A percentile compares a stretch with the other conserved stretches of the same genome.
Evolutionary conservation across 768 basidiomycete species (phyloP).

Genomic region (Xerocomellus dryophilus): DNA sequence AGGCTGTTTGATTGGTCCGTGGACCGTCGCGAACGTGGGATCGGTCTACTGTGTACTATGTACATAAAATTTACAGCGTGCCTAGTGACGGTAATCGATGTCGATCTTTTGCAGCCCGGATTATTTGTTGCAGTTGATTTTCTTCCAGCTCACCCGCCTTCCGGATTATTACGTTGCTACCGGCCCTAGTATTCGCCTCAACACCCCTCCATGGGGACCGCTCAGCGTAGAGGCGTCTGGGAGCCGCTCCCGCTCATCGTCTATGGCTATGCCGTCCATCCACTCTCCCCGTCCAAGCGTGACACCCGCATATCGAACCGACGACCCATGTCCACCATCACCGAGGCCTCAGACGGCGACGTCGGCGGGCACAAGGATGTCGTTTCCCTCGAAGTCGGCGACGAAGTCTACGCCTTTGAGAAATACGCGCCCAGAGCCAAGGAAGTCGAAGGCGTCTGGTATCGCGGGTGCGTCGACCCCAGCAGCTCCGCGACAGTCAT

Average conservation of each 20-base stretch:
- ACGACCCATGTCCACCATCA: constrained; percentile 41
- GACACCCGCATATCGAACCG: constrained; percentile 60
- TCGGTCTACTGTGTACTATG: background rate
- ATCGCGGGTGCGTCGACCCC: constrained; percentile 73
- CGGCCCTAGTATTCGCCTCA: too few species aligned
- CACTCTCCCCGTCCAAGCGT: constrained; percentile 70
- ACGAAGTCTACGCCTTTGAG: constrained; percentile 97
- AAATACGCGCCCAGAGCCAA: constrained; percentile 73
- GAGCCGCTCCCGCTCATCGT: constrained; percentile 69
- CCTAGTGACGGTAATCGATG: too few species aligned
- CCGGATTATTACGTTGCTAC: background rate
- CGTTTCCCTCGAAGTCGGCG: constrained; percentile 88
- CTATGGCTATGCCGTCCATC: constrained; percentile 91
- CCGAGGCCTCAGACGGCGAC: constrained; percentile 55
- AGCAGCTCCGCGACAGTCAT: background rate
- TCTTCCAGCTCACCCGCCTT: too few species aligned
- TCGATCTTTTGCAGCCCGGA: too few species aligned
- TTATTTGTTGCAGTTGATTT: background rate
- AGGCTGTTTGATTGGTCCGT: background rate
- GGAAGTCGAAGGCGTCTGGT: constrained; percentile 83
- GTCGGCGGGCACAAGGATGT: constrained; percentile 67
- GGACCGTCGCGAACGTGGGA: background rate
- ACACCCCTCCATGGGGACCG: constrained; percentile 13
- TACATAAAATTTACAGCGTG: background rate
- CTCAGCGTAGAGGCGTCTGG: constrained; percentile 48